Evolutionary conservation across 805 yeast species (phyloP).

Genomic region (Kuraishia ogatae): DNA sequence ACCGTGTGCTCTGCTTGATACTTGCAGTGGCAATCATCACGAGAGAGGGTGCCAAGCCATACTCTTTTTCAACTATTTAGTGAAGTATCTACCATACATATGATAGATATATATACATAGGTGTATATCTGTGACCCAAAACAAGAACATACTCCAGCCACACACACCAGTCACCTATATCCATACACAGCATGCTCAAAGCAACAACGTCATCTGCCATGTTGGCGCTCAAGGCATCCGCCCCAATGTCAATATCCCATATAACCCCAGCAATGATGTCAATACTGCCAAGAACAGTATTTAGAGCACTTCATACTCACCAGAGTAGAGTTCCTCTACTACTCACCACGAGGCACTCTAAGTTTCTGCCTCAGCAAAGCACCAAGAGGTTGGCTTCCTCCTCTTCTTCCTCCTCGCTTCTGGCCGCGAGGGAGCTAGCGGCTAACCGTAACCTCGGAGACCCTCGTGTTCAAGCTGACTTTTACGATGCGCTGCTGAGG

Average conservation of each 20-base stretch:
- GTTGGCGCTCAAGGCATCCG: not conserved
- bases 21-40: not conserved
- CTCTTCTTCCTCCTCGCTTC: constrained; percentile 14
- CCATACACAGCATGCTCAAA: not conserved
- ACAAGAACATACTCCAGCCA: not conserved
- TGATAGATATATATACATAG: too few relatives aligned
- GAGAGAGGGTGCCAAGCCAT: not conserved
- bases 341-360: too few relatives aligned
- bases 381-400: constrained; percentile 8
- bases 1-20: not conserved
- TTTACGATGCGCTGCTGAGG: constrained; percentile 64
- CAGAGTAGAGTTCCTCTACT: not conserved
- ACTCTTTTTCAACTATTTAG: too few relatives aligned
- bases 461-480: constrained; percentile 71
- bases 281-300: not conserved
- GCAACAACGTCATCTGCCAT: not conserved
- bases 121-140: too few relatives aligned
- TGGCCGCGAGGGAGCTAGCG: constrained; percentile 67
- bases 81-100: too few relatives aligned
- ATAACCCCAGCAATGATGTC: not conserved
- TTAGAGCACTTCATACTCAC: not conserved
- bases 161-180: not conserved
- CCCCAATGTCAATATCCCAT: not conserved
- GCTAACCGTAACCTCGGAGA: constrained; percentile 73
- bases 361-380: not conserved